Conservation (phyloP, 2,329 filamentous ascomycete species). For the Penicillium verrucosum region DNA sequence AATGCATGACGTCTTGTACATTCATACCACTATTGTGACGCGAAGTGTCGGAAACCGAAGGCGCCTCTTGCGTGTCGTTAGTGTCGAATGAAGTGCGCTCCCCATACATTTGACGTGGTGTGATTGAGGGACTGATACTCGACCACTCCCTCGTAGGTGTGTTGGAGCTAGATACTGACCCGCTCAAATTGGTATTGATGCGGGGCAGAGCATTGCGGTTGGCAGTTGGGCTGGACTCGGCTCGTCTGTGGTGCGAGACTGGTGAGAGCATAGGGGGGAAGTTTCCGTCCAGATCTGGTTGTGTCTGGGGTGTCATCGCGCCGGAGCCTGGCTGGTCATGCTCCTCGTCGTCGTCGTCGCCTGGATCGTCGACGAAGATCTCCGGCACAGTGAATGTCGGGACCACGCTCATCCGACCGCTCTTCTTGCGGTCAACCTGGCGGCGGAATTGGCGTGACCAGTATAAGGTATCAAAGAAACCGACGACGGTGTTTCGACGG, state of each 20-base stretch:
- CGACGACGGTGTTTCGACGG: slow-evolving; percentile 80
- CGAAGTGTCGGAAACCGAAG: slow-evolving; percentile 42
- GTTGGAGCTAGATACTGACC: slow-evolving; percentile 36
- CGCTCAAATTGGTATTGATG: slow-evolving; percentile 40
- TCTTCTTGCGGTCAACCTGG: slow-evolving; percentile 67
- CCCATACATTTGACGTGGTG: slow-evolving; percentile 30
- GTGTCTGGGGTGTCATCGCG: slow-evolving; percentile 23
- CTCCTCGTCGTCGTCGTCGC: slow-evolving; percentile 36
- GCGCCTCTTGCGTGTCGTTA: slow-evolving; percentile 19
- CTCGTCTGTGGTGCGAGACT: slow-evolving; percentile 21
- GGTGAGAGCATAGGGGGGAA: slow-evolving; percentile 36
- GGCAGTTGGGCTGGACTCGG: slow-evolving; percentile 30
- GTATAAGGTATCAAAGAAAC: slow-evolving; percentile 92
- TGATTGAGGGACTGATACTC: slow-evolving; percentile 51
- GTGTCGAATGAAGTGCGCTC: slow-evolving; percentile 34
- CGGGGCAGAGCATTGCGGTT: slow-evolving; percentile 47
- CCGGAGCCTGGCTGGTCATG: slow-evolving; percentile 14
- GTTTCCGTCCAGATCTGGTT: slow-evolving; percentile 15
- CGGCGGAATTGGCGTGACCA: slow-evolving; percentile 81
- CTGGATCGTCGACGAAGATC: slow-evolving; percentile 82
- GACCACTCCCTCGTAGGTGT: slow-evolving; percentile 47
- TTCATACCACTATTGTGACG: slow-evolving; percentile 68
- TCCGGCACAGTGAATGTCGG: slow-evolving; percentile 83
- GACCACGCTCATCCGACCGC: slow-evolving; percentile 71
- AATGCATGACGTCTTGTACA: slow-evolving; percentile 73